Percentiles rank a stretch among this genome's conserved stretches.
These are phyloP conservation scores for Platanthera guangdongensis DNA, from an alignment of 106 monocot genomes.

Conservation along the genomic window DNA sequence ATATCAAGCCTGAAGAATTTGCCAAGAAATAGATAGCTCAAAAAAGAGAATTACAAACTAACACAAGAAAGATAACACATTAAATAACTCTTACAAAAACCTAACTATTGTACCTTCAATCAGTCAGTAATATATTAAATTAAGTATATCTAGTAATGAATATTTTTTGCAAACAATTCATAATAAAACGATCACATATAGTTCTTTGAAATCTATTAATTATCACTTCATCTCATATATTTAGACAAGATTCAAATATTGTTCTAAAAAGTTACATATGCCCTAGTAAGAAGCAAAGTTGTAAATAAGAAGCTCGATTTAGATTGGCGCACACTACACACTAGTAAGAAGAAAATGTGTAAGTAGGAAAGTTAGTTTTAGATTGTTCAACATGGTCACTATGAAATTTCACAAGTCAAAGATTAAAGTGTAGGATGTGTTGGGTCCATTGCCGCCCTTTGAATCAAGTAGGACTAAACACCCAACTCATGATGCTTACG, in stretches of 20 bases:
- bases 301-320: not conserved
- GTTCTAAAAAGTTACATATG: not conserved
- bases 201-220: not conserved
- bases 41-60: too few relatives aligned
- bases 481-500: too few relatives aligned
- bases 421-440: not conserved
- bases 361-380: not conserved
- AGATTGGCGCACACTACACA: not conserved
- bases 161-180: not conserved
- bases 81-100: too few relatives aligned
- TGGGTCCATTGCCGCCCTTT: too few relatives aligned
- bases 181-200: not conserved
- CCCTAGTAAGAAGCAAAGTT: not conserved
- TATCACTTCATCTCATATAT: not conserved
- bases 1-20: too few relatives aligned
- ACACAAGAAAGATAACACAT: too few relatives aligned
- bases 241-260: constrained; percentile 4
- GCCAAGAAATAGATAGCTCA: too few relatives aligned
- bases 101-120: not conserved
- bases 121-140: not conserved
- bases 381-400: not conserved
- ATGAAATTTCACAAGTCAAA: not conserved
- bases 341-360: not conserved
- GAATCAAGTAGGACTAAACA: too few relatives aligned
- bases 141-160: not conserved